These are phyloP conservation scores for Curvularia spicifera DNA, from an alignment of 2,329 filamentous ascomycete genomes.

Conservation along the genomic window DNA sequence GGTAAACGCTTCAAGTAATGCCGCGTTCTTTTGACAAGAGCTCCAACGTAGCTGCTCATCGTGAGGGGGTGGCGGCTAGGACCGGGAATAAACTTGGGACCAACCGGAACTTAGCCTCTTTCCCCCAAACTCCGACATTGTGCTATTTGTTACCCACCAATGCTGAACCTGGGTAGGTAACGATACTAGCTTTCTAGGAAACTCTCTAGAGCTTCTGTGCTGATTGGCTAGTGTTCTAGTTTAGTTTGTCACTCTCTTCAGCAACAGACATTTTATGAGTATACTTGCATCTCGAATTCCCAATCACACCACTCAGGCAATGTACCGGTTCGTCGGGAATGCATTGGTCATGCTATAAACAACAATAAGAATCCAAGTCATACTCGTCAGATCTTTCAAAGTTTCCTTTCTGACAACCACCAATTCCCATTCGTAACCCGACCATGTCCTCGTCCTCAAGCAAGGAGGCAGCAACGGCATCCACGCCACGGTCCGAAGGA, in stretches of 20 bases:
- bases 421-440: background rate
- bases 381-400: background rate
- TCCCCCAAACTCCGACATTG: constrained; percentile 2
- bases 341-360: background rate
- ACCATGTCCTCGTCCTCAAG: background rate
- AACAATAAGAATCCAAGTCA: background rate
- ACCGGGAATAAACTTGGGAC: constrained; percentile 4
- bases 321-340: background rate
- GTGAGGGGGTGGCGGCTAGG: background rate
- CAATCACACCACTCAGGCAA: background rate
- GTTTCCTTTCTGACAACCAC: background rate
- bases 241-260: background rate
- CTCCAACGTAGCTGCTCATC: background rate
- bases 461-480: background rate
- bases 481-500: background rate
- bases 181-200: background rate
- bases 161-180: background rate
- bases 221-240: background rate
- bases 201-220: background rate
- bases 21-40: background rate
- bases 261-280: background rate
- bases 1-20: background rate
- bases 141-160: background rate
- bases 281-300: background rate
- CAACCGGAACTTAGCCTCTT: constrained; percentile 2